These are phyloP conservation scores for Rugonectria rugulosa DNA, from an alignment of 2,329 filamentous ascomycete genomes.

Conservation along the genomic window DNA sequence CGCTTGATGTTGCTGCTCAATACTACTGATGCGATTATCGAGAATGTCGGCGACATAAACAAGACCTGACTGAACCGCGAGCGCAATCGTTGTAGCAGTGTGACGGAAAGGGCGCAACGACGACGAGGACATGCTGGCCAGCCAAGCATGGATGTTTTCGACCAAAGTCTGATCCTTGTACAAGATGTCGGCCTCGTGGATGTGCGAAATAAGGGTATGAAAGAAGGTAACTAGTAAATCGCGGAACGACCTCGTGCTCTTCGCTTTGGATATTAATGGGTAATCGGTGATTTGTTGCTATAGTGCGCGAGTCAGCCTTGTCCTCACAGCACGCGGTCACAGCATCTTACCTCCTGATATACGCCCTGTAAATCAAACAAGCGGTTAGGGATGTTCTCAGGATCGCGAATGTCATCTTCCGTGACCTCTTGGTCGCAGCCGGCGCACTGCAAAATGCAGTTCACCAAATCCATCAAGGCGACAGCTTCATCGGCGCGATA, in stretches of 20 bases:
- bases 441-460: conserved; percentile 73
- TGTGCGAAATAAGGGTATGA: conserved; percentile 73
- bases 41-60: conserved; percentile 77
- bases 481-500: conserved; percentile 62
- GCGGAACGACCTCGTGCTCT: conserved; percentile 79
- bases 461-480: conserved; percentile 69
- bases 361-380: conserved; percentile 87
- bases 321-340: background rate
- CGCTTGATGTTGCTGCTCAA: conserved; percentile 79
- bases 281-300: conserved; percentile 86
- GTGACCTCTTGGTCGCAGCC: conserved; percentile 84
- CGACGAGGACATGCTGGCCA: conserved; percentile 89
- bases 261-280: conserved; percentile 84
- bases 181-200: conserved; percentile 83
- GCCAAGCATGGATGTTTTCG: conserved; percentile 90
- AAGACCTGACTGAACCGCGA: conserved; percentile 80
- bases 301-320: conserved; percentile 36
- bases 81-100: conserved; percentile 85
- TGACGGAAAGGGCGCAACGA: conserved; percentile 89
- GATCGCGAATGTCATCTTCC: conserved; percentile 84
- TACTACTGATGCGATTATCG: conserved; percentile 75
- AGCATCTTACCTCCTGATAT: conserved; percentile 75
- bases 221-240: conserved; percentile 82
- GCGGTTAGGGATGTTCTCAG: conserved; percentile 82
- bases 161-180: conserved; percentile 80